Percentiles rank a stretch among this genome's conserved stretches.
phyloP scores from a whole-genome alignment of 495 filamentous ascomycete species.

The Penicillium steckii region DNA sequence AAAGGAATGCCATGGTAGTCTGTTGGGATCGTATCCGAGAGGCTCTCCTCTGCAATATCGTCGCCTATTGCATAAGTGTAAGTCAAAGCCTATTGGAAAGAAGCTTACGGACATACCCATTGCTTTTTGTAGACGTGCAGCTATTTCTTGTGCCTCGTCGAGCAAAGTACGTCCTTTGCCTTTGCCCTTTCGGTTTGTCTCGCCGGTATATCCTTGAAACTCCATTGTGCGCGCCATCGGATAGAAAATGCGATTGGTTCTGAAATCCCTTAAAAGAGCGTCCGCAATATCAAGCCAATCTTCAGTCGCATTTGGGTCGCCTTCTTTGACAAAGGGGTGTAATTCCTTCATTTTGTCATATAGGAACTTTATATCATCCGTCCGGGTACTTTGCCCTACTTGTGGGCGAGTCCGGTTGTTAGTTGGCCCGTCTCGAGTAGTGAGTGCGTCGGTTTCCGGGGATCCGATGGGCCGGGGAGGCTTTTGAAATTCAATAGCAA shows the following conservation, averaged over 20 bases:
- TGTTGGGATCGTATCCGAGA: conserved; percentile 46
- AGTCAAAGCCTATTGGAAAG: background rate
- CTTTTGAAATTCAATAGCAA: conserved; percentile 38
- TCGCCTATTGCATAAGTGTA: conserved; percentile 19
- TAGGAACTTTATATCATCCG: conserved; percentile 55
- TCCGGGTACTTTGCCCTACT: conserved; percentile 39
- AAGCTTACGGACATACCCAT: conserved; percentile 40
- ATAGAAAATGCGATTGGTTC: conserved; percentile 74
- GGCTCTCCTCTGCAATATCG: conserved; percentile 24
- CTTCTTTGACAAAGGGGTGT: conserved; percentile 46
- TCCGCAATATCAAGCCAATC: conserved; percentile 76
- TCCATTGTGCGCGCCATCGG: conserved; percentile 66
- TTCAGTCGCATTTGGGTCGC: conserved; percentile 50
- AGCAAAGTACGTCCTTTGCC: conserved; percentile 31
- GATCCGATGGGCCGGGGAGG: conserved; percentile 22
- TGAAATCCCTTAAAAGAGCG: conserved; percentile 76
- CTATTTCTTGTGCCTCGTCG: conserved; percentile 69
- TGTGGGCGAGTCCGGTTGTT: conserved; percentile 14
- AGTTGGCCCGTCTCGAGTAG: conserved; percentile 16
- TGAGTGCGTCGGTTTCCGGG: conserved; percentile 24
- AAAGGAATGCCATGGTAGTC: conserved; percentile 80
- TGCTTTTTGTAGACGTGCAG: conserved; percentile 56
- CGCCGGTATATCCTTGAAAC: conserved; percentile 62
- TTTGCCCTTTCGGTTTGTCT: conserved; percentile 44
- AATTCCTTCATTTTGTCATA: conserved; percentile 56